Evolutionary conservation across 768 basidiomycete genomes (phyloP).

Genomic region (Filobasidium wieringae): DNA sequence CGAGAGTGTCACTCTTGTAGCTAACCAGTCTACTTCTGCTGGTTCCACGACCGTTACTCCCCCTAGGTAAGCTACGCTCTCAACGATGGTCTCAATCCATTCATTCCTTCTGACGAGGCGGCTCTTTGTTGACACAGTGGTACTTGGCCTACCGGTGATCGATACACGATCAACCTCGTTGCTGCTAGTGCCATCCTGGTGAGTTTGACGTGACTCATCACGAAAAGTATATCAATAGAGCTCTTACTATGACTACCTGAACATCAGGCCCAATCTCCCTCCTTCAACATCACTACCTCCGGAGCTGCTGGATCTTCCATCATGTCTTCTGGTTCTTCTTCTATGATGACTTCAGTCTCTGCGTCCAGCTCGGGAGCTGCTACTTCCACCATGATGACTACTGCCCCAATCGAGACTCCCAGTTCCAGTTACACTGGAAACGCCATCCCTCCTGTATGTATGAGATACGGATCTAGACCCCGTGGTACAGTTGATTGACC

Average conservation of each 20-base stretch:
- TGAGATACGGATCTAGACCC: too few relatives aligned
- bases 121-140: slow-evolving; percentile 2
- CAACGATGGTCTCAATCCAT: neutral
- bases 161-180: slow-evolving; percentile 16
- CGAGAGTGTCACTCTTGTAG: slow-evolving; percentile 11
- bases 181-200: slow-evolving; percentile 14
- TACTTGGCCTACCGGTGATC: slow-evolving; percentile 10
- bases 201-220: neutral
- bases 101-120: neutral
- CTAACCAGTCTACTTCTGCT: slow-evolving; percentile 13
- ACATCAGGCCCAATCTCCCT: slow-evolving; percentile 10
- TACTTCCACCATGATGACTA: too few relatives aligned
- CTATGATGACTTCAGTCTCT: slow-evolving; percentile 1
- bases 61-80: slow-evolving; percentile 11
- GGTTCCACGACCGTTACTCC: slow-evolving; percentile 11
- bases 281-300: slow-evolving; percentile 19
- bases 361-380: too few relatives aligned
- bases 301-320: slow-evolving; percentile 10
- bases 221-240: neutral
- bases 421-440: neutral
- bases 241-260: neutral
- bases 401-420: too few relatives aligned
- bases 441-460: too few relatives aligned
- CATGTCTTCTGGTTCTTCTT: slow-evolving; percentile 9
- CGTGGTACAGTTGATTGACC: too few relatives aligned